A percentile compares a stretch with the other conserved stretches of the same genome.
Conservation (phyloP, 345 rosid genomes). For the Brassica carinata region DNA sequence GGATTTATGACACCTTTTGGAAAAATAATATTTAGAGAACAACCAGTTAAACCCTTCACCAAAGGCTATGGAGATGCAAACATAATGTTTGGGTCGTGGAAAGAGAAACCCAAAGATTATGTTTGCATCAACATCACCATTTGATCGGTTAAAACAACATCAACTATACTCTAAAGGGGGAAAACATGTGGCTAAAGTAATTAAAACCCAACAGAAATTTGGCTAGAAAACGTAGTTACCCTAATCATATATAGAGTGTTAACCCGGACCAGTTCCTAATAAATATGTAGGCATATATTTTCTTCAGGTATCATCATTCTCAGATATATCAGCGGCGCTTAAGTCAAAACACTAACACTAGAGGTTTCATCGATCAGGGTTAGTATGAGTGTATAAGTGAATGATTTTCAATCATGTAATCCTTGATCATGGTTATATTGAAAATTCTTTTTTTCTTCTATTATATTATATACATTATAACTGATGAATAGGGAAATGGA, state of each 20-base stretch:
- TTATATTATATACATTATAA: background rate
- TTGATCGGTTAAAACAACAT: too few relatives aligned
- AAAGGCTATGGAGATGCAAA: too few relatives aligned
- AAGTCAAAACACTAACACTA: slow-evolving; percentile 30
- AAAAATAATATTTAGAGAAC: background rate
- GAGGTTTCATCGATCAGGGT: slow-evolving; percentile 4
- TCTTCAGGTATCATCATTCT: slow-evolving; percentile 17
- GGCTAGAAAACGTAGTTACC: background rate
- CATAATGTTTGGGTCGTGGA: background rate
- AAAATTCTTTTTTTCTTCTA: background rate
- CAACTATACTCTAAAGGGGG: background rate
- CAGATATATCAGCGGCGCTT: slow-evolving; percentile 9
- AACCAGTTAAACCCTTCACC: background rate
- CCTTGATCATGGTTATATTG: slow-evolving; percentile 17
- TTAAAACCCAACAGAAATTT: too few relatives aligned
- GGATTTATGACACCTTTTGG: background rate
- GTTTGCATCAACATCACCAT: too few relatives aligned
- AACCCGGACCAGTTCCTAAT: slow-evolving; percentile 3
- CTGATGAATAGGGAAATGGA: slow-evolving; percentile 2
- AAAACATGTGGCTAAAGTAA: too few relatives aligned
- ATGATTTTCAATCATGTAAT: slow-evolving; percentile 32
- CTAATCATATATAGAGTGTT: slow-evolving; percentile 8
- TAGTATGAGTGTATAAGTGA: slow-evolving; percentile 28
- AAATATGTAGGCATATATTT: background rate
- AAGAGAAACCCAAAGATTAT: background rate